Base-by-base conservation (phyloP, 2,329 filamentous ascomycete genomes). In the Botrytis fabae region DNA sequence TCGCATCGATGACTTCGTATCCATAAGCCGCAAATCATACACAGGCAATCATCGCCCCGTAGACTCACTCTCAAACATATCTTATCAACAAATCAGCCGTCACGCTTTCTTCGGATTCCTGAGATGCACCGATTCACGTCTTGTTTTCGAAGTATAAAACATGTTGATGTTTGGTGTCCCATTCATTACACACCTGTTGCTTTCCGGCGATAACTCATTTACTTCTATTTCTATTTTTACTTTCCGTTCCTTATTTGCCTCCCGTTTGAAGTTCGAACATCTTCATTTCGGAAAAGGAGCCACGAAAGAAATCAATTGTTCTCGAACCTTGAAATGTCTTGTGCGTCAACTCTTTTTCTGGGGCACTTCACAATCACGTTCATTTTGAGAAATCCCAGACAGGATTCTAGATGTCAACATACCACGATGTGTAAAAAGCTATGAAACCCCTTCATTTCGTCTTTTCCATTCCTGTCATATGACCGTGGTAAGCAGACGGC, bases 321-420 rank as follows among this genome's bases (percentile, higher is more conserved):
- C 60, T 62, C 60, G 38, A 62, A 42, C 60, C 60, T 62, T 6
- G 38, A 42, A 63, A 63, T 63, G 60, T 63, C 60, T 63, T 59
- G 54, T 18, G 6, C n/a, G 35, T 62, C 25, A 5, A 44, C 18
- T 63, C 40, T 63, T 42, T 28, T 18, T 42, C 60, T 20, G 38
- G 38, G 22, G 4, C 60, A 16, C 51, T 25, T 40, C 16, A 4
- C n/a, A 28, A 42, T 42, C 59, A 62, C 25, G 14, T 61, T 61
- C 59, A 62, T 62, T 9, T 42, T 1, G 14, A 42, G 25, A 28
- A 38, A 40, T 42, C 14, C n/a, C 25, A 12, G 60, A 28, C 25
- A 42, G 38, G 60, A 40, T 28, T 63, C 38, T 42, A 28, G 38
- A 62, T 62, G 60, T 40, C 59, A 61, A 40, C 40, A 57, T n/a